phyloP scores from a whole-genome alignment of 2,329 filamentous ascomycete species.

The Fulvia fulva region DNA sequence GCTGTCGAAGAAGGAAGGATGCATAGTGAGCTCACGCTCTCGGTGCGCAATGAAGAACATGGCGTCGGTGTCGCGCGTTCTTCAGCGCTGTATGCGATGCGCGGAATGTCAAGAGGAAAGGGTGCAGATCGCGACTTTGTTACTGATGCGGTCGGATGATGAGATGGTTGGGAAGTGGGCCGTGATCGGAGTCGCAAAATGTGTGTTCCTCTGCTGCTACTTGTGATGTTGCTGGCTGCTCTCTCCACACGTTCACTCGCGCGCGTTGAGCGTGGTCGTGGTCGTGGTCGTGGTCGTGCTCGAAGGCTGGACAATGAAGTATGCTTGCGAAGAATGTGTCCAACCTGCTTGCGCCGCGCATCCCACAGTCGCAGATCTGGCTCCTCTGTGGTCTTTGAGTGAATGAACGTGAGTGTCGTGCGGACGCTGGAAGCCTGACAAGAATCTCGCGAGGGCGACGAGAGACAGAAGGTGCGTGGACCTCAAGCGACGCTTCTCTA shows the following conservation, averaged over 20 bases:
- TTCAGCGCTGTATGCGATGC: background rate
- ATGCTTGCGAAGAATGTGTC: background rate
- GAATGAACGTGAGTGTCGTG: background rate
- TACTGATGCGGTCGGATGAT: background rate
- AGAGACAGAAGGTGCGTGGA: background rate
- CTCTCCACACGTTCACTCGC: background rate
- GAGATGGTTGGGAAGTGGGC: background rate
- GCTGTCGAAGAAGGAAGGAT: constrained; percentile 94
- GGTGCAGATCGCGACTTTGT: background rate
- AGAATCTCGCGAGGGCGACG: background rate
- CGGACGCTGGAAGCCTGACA: constrained; percentile 1
- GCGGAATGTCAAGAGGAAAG: background rate
- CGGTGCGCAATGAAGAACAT: constrained; percentile 99
- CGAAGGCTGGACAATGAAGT: background rate
- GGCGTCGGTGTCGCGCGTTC: constrained; percentile 5
- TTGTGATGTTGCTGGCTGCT: background rate
- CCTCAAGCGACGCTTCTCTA: no score
- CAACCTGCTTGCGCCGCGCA: background rate
- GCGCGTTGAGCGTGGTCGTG: background rate
- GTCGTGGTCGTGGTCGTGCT: no score
- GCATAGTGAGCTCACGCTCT: constrained; percentile 88
- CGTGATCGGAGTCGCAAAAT: background rate
- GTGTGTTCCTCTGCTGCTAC: background rate
- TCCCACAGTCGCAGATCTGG: background rate
- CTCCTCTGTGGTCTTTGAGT: background rate